Evolutionary conservation across 163 green algal genomes (phyloP).

Genomic region (Prototheca wickerhamii): DNA sequence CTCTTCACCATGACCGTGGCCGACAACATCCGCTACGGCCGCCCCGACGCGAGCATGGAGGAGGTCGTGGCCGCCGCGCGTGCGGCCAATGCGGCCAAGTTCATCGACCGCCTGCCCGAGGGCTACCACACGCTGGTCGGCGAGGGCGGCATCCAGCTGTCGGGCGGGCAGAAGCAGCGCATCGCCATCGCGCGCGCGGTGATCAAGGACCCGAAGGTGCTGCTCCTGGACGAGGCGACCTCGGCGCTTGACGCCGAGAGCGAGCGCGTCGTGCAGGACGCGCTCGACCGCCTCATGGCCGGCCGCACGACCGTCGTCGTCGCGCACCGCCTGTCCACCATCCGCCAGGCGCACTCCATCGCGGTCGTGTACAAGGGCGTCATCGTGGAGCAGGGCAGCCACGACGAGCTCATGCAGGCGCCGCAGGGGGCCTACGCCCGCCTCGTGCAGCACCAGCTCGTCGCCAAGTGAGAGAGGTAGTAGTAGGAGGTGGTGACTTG

Average conservation of each 20-base stretch:
- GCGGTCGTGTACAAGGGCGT: constrained; percentile 72
- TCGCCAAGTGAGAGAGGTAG: not conserved
- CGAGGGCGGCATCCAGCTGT: constrained; percentile 50
- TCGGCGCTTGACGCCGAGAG: constrained; percentile 52
- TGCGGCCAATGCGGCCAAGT: constrained; percentile 74
- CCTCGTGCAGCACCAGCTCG: constrained; percentile 23
- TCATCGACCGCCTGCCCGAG: constrained; percentile 65
- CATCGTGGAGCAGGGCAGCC: constrained; percentile 64
- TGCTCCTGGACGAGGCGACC: constrained; percentile 39
- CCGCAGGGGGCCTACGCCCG: constrained; percentile 57
- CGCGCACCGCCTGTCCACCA: constrained; percentile 72
- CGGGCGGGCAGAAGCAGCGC: constrained; percentile 71
- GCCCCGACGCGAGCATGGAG: constrained; percentile 41
- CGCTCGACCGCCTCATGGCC: constrained; percentile 38
- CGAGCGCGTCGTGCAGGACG: constrained; percentile 47
- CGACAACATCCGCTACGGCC: constrained; percentile 84
- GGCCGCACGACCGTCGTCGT: constrained; percentile 65
- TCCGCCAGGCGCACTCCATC: constrained; percentile 72
- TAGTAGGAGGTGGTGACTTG: not conserved
- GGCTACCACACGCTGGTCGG: constrained; percentile 54
- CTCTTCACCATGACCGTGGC: constrained; percentile 43
- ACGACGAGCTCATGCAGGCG: constrained; percentile 46
- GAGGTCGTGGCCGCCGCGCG: constrained; percentile 64
- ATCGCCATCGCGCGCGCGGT: constrained; percentile 70
- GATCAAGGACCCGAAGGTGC: constrained; percentile 25